phyloP scores from a whole-genome alignment of 169 alveolate genomes.

The Cyclospora cayetanensis region DNA sequence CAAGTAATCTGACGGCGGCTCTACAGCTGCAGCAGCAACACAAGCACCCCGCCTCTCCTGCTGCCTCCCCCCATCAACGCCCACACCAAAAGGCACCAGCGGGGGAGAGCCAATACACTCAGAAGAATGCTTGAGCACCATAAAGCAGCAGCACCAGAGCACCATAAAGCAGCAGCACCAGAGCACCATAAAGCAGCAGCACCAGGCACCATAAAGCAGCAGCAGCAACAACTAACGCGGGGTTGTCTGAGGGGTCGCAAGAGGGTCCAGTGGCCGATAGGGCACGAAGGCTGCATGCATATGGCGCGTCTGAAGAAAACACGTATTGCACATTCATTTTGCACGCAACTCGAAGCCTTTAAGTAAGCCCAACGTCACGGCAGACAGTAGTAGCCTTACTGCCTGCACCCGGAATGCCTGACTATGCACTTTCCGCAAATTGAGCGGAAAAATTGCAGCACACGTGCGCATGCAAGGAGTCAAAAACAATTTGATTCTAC shows the following conservation, averaged over 20 bases:
- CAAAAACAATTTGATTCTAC: too few relatives aligned
- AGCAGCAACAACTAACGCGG: conserved; percentile 21
- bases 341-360: too few relatives aligned
- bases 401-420: too few relatives aligned
- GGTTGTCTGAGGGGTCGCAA: conserved; percentile 54
- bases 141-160: background rate
- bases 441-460: too few relatives aligned
- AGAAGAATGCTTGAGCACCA: too few relatives aligned
- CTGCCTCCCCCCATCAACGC: background rate
- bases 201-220: background rate
- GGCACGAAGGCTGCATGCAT: conserved; percentile 71
- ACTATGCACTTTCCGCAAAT: too few relatives aligned
- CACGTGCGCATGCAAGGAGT: too few relatives aligned
- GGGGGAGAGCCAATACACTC: background rate
- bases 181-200: background rate
- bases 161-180: background rate
- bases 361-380: too few relatives aligned
- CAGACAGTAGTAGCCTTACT: too few relatives aligned
- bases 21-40: conserved; percentile 36
- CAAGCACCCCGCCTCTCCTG: background rate
- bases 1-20: conserved; percentile 67
- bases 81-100: background rate
- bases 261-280: conserved; percentile 57
- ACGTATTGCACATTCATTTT: too few relatives aligned
- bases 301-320: conserved; percentile 4